Evolutionary conservation across 257 asterid species (phyloP).

Genomic region (Solanum rostratum): DNA sequence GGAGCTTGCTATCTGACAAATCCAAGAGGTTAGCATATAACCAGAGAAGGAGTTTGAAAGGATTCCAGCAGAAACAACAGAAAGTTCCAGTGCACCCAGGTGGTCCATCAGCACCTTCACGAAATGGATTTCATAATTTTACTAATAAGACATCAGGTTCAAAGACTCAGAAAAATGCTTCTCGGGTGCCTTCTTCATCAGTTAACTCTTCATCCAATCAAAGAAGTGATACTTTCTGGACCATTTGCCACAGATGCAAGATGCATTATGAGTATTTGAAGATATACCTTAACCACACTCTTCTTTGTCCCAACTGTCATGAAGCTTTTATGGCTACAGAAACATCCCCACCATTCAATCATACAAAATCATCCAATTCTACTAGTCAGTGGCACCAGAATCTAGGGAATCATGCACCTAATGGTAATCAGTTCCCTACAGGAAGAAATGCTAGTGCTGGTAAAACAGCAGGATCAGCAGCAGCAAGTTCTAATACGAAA

Average conservation of each 20-base stretch:
- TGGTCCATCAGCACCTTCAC: constrained; percentile 39
- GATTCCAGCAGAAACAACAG: constrained; percentile 33
- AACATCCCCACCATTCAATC: constrained; percentile 43
- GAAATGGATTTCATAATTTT: constrained; percentile 38
- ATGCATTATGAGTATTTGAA: constrained; percentile 64
- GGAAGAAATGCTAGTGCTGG: constrained; percentile 25
- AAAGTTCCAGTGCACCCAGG: constrained; percentile 27
- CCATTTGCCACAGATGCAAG: constrained; percentile 59
- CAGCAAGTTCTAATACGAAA: constrained; percentile 9
- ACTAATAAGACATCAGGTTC: constrained; percentile 20
- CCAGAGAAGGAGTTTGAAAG: constrained; percentile 41
- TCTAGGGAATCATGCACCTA: constrained; percentile 12
- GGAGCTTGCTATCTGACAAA: constrained; percentile 60
- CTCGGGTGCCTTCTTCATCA: constrained; percentile 16
- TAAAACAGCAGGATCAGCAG: constrained; percentile 23
- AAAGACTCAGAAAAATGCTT: constrained; percentile 19
- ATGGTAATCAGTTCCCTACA: constrained; percentile 13
- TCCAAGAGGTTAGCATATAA: constrained; percentile 48
- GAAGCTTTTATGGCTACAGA: constrained; percentile 49
- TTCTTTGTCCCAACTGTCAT: constrained; percentile 57
- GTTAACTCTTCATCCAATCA: constrained; percentile 22
- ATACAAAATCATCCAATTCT: constrained; percentile 15
- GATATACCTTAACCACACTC: constrained; percentile 51
- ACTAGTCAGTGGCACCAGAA: constrained; percentile 19
- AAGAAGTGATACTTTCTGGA: constrained; percentile 67